These are phyloP conservation scores for Colletotrichum lini DNA, from an alignment of 2,329 filamentous ascomycete genomes.

Conservation along the genomic window DNA sequence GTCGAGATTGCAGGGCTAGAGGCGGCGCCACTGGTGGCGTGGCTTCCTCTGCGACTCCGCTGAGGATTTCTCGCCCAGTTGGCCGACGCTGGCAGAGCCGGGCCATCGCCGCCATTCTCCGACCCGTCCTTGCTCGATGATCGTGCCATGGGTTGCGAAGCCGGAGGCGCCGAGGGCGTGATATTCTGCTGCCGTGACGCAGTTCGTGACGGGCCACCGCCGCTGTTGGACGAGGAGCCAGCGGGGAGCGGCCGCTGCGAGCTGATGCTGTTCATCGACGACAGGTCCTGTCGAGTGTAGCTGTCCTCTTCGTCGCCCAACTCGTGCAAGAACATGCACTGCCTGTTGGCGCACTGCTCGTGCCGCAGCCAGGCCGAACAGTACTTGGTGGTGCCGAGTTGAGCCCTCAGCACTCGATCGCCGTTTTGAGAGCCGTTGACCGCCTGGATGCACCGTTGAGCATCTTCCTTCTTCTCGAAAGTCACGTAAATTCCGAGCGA, in stretches of 20 bases:
- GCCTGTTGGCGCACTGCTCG: slow-evolving; percentile 93
- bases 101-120: slow-evolving; percentile 80
- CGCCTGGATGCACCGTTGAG: slow-evolving; percentile 88
- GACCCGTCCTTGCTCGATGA: slow-evolving; percentile 85
- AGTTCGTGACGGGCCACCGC: slow-evolving; percentile 66
- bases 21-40: slow-evolving; percentile 84
- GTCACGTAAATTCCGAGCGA: slow-evolving; percentile 99
- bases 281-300: slow-evolving; percentile 94
- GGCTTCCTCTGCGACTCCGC: slow-evolving; percentile 80
- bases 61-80: slow-evolving; percentile 87
- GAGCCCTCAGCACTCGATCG: slow-evolving; percentile 85
- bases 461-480: slow-evolving; percentile 92
- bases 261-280: slow-evolving; percentile 91
- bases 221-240: slow-evolving; percentile 43
- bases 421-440: slow-evolving; percentile 95
- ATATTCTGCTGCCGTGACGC: slow-evolving; percentile 66
- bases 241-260: slow-evolving; percentile 77
- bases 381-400: slow-evolving; percentile 94
- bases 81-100: slow-evolving; percentile 92
- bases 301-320: slow-evolving; percentile 98
- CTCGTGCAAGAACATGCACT: slow-evolving; percentile 98
- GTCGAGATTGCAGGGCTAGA: slow-evolving; percentile 84
- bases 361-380: slow-evolving; percentile 97
- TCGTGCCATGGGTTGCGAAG: slow-evolving; percentile 77
- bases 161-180: slow-evolving; percentile 55